Evolutionary conservation across 1,284 basidiomycete species (phyloP).

Genomic region (Sanghuangporus sanghuang): DNA sequence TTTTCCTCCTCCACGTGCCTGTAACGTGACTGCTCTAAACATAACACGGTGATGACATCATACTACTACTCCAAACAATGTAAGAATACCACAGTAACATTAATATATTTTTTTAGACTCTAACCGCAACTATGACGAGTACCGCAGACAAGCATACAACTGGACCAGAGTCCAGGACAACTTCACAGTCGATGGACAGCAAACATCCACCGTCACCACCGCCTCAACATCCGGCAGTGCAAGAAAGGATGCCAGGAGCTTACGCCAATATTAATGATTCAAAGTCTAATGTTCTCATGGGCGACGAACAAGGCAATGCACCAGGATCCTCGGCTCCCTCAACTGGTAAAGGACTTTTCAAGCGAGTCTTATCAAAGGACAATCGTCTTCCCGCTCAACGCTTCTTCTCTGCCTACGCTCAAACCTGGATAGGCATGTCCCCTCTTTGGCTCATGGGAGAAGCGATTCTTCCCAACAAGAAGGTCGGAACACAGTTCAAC

Average conservation of each 20-base stretch:
- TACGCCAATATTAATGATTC: background rate
- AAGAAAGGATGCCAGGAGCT: background rate
- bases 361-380: conserved; percentile 14
- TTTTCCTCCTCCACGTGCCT: no score
- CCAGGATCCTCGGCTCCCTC: background rate
- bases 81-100: no score
- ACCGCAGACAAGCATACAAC: no score
- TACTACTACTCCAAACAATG: no score
- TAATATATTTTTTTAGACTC: no score
- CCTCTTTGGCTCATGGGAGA: conserved; percentile 24
- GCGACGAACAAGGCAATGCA: background rate
- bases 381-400: conserved; percentile 14
- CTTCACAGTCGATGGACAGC: background rate
- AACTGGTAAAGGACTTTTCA: background rate
- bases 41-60: no score
- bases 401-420: conserved; percentile 21
- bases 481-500: conserved; percentile 21
- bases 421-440: conserved; percentile 21
- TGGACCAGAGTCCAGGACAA: no score
- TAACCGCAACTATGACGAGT: no score
- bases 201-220: background rate
- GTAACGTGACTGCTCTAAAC: no score
- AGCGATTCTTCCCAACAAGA: conserved; percentile 19
- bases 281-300: background rate
- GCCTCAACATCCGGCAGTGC: background rate